Evolutionary conservation across 1,284 basidiomycete genomes (phyloP), one percentile per base, ranked within the genome.

Genomic region (Sporisorium sorghi): DNA sequence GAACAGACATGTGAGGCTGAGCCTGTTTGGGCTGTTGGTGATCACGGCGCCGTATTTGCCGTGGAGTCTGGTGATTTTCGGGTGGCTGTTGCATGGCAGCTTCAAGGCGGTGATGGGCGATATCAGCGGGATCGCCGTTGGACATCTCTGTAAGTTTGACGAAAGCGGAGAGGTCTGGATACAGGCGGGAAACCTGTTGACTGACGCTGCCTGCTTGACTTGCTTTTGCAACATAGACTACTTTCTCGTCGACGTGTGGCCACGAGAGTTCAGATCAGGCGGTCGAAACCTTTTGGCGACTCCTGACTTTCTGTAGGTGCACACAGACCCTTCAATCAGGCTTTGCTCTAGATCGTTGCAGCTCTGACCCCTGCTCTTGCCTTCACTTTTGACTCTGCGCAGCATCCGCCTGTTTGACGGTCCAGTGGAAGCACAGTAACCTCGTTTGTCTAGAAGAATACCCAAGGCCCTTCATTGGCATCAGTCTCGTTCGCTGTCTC

Each of bases 21-120:
- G 93, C 5, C 88, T 99, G 26, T 97, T 99, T 79, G 96, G 97
- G 3, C 87, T 98, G 30, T 88, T 99, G 76, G 95, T 93, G 5
- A 93, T 99, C 82, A 92, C 93, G 0, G 96, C 96, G 0, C 94
- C 96, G 0, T 98, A 99, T 86, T 89, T 99, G 5, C 96, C 97
- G 1, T 87, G 95, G 56, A 92, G 93, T 0, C 89, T 98, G 39
- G 92, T 96, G 24, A 91, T 88, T 0, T 93, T 97, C 79, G 86
- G 85, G n/a, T 98, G 94, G 94, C 85, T 94, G 30, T 87, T 98
- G 35, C 93, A 92, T 73, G 93, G 93, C 5, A 91, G 91, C 1
- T 92, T 92, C 89, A 88, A 89, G 70, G 92, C 92, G 3, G 93
- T 93, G 0, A 89, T 92, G 0, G 92, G 90, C 5, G 93, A 95